Base-by-base conservation (phyloP, 1,284 basidiomycete species). In the Pterulicium gracile region DNA sequence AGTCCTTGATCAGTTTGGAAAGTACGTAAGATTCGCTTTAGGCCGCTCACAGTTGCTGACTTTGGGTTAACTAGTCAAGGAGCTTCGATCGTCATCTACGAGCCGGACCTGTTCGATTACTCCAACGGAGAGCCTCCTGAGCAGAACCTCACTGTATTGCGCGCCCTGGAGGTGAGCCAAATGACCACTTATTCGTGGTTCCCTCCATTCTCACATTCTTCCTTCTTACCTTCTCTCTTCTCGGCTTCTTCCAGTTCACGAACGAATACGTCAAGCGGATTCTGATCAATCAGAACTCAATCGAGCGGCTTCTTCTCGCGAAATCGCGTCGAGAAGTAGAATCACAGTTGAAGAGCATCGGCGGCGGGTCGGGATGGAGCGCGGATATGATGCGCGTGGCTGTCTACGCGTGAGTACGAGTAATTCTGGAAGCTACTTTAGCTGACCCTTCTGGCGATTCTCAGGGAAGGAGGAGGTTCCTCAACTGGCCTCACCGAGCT, bases 91-190 rank as follows among this genome's bases (percentile, higher is more conserved):
- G 67, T 65, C 14, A 65, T 66, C 2, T 93, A 50, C 24, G 68
- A 77, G 46, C 77, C 71, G 22, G 91, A 95, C 57, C 49, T 82
- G 19, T 92, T 90, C 58, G 86, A 93, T 56, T 94, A 76, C 55
- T 73, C 72, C 39, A 50, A 55, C 1, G 84, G 89, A 45, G 81
- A 90, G 60, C 79, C 83, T 15, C 69, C 73, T 19, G 53, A 63
- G 10, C 55, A 71, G 18, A 68, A 82, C 44, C 62, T 79, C 7
- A 98, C 94, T 2, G 74, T 95, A 21, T 69, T 95, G 22, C 84
- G 91, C 18, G 86, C 84, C n/a, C 70, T 97, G 3, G 79, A 88
- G 22, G 92, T 90, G 52, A 10, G 77, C 64, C 19, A 20, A 39
- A 22, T 15, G 24, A 22, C 49, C 21, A 35, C 23, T 7, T n/a